Percentiles rank a stretch among this genome's conserved stretches.
Evolutionary conservation across 164 flowering plant species (phyloP).

Genomic region (Sedum album): DNA sequence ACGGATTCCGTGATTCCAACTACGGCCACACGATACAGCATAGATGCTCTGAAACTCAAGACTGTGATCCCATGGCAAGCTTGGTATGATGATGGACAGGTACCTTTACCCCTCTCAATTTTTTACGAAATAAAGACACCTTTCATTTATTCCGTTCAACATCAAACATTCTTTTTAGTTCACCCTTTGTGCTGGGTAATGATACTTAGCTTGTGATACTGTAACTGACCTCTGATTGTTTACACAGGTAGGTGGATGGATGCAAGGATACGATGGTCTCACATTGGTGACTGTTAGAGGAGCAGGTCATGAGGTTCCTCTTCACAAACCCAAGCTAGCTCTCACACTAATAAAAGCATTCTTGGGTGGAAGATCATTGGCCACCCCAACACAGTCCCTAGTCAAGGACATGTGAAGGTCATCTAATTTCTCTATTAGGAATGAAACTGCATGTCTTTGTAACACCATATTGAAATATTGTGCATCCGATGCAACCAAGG

Average conservation of each 20-base stretch:
- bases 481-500: neutral
- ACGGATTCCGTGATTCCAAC: slow-evolving; percentile 91
- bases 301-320: slow-evolving; percentile 91
- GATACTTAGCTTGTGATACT: too few relatives aligned
- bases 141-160: neutral
- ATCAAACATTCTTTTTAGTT: neutral
- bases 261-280: slow-evolving; percentile 66
- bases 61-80: slow-evolving; percentile 72
- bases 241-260: slow-evolving; percentile 93
- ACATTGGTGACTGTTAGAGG: slow-evolving; percentile 79
- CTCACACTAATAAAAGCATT: slow-evolving; percentile 54
- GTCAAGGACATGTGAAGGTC: slow-evolving; percentile 23
- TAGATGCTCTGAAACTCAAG: slow-evolving; percentile 80
- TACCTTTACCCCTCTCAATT: slow-evolving; percentile 12
- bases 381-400: slow-evolving; percentile 19
- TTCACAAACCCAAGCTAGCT: slow-evolving; percentile 70
- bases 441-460: neutral
- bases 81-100: slow-evolving; percentile 96
- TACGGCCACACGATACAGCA: slow-evolving; percentile 77
- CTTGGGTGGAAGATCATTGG: slow-evolving; percentile 57
- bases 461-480: neutral
- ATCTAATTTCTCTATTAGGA: neutral
- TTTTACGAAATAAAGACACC: too few relatives aligned
- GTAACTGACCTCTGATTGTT: neutral
- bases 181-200: neutral